phyloP scores from a whole-genome alignment of 352 stramenopile species.

The Phytophthora europaea region DNA sequence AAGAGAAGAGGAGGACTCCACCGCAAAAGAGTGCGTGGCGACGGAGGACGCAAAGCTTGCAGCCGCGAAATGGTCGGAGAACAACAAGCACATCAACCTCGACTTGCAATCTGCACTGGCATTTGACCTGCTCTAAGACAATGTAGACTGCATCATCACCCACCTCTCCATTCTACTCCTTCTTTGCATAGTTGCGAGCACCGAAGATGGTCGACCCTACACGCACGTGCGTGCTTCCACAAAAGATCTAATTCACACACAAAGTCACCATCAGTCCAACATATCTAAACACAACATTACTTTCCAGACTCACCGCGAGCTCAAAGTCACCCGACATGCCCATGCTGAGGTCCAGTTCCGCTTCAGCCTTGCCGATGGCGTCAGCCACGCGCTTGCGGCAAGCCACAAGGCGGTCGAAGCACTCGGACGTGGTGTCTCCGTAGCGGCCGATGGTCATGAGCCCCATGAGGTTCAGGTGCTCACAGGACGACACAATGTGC shows the following conservation, averaged over 20 bases:
- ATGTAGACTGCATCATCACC: background rate
- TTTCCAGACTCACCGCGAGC: conserved; percentile 74
- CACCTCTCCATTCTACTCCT: conserved; percentile 40
- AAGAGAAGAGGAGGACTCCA: conserved; percentile 24
- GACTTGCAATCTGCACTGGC: conserved; percentile 68
- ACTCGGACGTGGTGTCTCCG: conserved; percentile 92
- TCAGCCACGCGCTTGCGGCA: conserved; percentile 80
- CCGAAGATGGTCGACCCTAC: conserved; percentile 99
- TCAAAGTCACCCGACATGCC: conserved; percentile 99
- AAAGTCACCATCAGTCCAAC: conserved; percentile 4
- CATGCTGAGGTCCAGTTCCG: conserved; percentile 97
- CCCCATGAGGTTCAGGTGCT: conserved; percentile 94
- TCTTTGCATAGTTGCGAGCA: conserved; percentile 90
- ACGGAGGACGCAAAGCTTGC: conserved; percentile 57
- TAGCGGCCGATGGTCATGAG: conserved; percentile 99
- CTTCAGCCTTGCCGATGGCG: conserved; percentile 65
- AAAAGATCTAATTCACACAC: conserved; percentile 83
- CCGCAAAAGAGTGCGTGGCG: conserved; percentile 31
- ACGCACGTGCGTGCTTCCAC: conserved; percentile 96
- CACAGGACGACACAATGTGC: conserved; percentile 93
- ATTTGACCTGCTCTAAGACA: conserved; percentile 56
- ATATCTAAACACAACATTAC: background rate
- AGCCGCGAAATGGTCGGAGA: conserved; percentile 64
- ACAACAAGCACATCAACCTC: conserved; percentile 41
- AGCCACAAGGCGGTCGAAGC: conserved; percentile 91